These are phyloP conservation scores for Trichothecium roseum DNA, from an alignment of 2,329 filamentous ascomycete species.

Conservation along the genomic window DNA sequence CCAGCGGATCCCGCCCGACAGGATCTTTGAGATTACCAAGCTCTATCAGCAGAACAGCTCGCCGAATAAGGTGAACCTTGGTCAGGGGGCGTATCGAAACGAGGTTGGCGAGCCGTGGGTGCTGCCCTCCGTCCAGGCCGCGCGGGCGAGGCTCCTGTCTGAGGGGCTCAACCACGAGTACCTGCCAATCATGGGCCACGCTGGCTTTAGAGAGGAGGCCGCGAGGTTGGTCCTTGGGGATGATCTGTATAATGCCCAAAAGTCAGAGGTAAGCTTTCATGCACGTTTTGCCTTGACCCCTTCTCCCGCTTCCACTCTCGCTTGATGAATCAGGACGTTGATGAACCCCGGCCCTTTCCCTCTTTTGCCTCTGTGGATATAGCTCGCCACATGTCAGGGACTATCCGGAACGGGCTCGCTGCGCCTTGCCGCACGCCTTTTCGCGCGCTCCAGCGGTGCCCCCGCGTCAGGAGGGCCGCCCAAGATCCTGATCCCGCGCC, in stretches of 20 bases:
- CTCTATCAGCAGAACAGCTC: slow-evolving; percentile 17
- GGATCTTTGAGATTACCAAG: slow-evolving; percentile 23
- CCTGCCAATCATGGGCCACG: slow-evolving; percentile 22
- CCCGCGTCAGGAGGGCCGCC: slow-evolving; percentile 12
- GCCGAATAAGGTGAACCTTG: slow-evolving; percentile 26
- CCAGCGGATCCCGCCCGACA: slow-evolving; percentile 17
- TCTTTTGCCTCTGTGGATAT: neutral
- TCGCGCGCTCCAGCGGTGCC: too few species aligned
- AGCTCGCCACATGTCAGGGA: slow-evolving; percentile 25
- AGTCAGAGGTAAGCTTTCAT: slow-evolving; percentile 16
- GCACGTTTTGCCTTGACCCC: too few species aligned
- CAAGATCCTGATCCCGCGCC: slow-evolving; percentile 24
- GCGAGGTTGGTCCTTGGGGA: slow-evolving; percentile 19
- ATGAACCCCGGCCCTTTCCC: neutral
- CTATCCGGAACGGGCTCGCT: slow-evolving; percentile 30
- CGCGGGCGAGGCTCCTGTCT: slow-evolving; percentile 9
- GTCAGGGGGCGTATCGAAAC: slow-evolving; percentile 26
- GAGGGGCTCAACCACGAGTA: slow-evolving; percentile 22
- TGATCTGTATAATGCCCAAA: slow-evolving; percentile 12
- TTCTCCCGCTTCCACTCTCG: too few species aligned
- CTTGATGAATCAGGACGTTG: too few species aligned
- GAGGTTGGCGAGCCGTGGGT: slow-evolving; percentile 26
- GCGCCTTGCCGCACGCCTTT: slow-evolving; percentile 20
- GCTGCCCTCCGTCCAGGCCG: slow-evolving; percentile 22
- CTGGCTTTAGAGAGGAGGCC: slow-evolving; percentile 19